Conservation (phyloP, 768 basidiomycete genomes). For the Tephrocybe sp. region DNA sequence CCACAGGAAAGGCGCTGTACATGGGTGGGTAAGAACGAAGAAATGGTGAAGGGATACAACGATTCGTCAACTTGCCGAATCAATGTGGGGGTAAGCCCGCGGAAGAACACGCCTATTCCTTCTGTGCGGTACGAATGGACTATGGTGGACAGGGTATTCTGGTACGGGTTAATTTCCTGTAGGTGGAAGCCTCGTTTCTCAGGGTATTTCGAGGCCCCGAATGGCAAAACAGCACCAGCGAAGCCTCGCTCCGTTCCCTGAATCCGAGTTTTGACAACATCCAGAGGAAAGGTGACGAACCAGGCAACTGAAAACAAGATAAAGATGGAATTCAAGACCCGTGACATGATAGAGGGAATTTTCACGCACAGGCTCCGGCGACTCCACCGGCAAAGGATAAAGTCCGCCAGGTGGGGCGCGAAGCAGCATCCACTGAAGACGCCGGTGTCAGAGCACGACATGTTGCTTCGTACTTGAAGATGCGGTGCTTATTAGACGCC, state of each 20-base stretch:
- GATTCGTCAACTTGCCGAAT: slow-evolving; percentile 57
- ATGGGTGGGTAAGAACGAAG: background rate
- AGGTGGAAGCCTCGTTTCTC: background rate
- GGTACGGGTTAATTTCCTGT: slow-evolving; percentile 46
- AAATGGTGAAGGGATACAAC: background rate
- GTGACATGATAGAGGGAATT: background rate
- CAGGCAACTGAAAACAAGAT: slow-evolving; percentile 50
- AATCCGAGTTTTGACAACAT: slow-evolving; percentile 88
- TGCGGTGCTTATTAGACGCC: too few species aligned
- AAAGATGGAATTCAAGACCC: background rate
- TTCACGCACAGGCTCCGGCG: slow-evolving; percentile 56
- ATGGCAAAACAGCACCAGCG: background rate
- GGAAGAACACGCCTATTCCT: slow-evolving; percentile 69
- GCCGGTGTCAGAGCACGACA: slow-evolving; percentile 39
- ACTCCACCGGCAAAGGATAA: slow-evolving; percentile 72
- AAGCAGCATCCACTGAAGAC: slow-evolving; percentile 21
- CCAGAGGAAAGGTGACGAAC: slow-evolving; percentile 81
- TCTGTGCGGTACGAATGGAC: slow-evolving; percentile 58
- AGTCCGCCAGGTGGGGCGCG: slow-evolving; percentile 45
- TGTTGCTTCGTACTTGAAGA: slow-evolving; percentile 60
- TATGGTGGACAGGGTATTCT: slow-evolving; percentile 56
- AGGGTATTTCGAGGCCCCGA: background rate
- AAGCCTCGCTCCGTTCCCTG: slow-evolving; percentile 46
- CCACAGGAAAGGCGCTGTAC: slow-evolving; percentile 76
- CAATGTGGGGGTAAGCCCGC: slow-evolving; percentile 77